Evolutionary conservation across 1,139 yeast species (phyloP).

Genomic region (Blastobotrys elegans): DNA sequence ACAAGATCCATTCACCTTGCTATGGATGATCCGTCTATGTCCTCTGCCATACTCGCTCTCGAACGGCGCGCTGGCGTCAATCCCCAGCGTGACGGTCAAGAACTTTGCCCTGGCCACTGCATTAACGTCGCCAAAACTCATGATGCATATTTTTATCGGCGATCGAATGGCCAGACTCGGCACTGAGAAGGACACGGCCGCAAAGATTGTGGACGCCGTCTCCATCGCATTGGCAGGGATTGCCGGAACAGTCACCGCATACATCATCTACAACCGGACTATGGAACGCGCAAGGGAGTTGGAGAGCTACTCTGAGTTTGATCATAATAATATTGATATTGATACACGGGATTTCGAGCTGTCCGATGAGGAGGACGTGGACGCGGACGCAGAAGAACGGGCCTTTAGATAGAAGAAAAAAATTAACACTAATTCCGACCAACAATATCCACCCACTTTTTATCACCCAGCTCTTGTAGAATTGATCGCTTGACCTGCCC

Average conservation of each 20-base stretch:
- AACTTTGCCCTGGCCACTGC: conserved; percentile 69
- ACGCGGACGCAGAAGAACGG: neutral
- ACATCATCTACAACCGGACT: conserved; percentile 61
- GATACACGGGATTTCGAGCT: conserved; percentile 22
- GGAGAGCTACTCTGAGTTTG: conserved; percentile 19
- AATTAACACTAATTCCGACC: neutral
- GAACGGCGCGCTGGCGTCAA: conserved; percentile 86
- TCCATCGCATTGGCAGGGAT: conserved; percentile 56
- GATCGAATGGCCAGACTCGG: conserved; percentile 69
- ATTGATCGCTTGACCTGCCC: conserved; percentile 74
- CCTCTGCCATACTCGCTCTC: conserved; percentile 91
- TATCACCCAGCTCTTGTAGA: conserved; percentile 60
- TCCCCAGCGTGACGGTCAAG: conserved; percentile 61
- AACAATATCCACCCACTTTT: conserved; percentile 63
- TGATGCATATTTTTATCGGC: conserved; percentile 78
- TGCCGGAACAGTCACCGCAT: conserved; percentile 61
- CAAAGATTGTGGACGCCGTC: conserved; percentile 56
- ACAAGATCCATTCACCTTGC: conserved; percentile 57
- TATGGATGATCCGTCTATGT: conserved; percentile 72
- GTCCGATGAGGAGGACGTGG: conserved; percentile 18
- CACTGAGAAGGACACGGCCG: conserved; percentile 43
- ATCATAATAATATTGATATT: conserved; percentile 13
- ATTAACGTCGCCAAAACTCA: conserved; percentile 73
- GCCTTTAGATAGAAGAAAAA: neutral
- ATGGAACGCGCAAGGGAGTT: conserved; percentile 32